Percentiles rank a stretch among this genome's conserved stretches.
phyloP scores from a whole-genome alignment of 83 land plant species.

The Isoetes engelmannii region DNA sequence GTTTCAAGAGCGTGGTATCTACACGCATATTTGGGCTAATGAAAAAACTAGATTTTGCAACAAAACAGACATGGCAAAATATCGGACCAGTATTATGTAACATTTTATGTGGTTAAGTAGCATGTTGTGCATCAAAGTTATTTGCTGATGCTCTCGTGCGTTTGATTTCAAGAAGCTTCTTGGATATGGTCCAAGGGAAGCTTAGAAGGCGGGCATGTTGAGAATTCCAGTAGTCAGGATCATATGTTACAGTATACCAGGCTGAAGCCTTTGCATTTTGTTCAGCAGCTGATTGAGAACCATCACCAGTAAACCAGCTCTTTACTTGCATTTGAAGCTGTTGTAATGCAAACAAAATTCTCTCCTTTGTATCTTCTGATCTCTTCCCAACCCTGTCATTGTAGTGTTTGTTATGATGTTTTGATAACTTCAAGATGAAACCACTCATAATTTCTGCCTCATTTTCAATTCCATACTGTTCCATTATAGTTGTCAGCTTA shows the following conservation, averaged over 20 bases:
- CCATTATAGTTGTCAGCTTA: constrained; percentile 66
- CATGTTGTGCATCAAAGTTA: too few relatives aligned
- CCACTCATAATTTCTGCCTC: constrained; percentile 86
- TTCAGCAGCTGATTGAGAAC: constrained; percentile 12
- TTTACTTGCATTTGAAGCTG: constrained; percentile 59
- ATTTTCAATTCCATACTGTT: constrained; percentile 66
- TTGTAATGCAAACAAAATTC: constrained; percentile 46
- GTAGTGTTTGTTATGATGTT: constrained; percentile 11
- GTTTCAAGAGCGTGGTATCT: too few relatives aligned
- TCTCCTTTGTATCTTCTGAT: constrained; percentile 46
- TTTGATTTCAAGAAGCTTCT: constrained; percentile 60
- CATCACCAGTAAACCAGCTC: constrained; percentile 42
- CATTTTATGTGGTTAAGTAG: too few relatives aligned
- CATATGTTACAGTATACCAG: constrained; percentile 90
- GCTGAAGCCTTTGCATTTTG: constrained; percentile 74
- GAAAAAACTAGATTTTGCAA: too few relatives aligned
- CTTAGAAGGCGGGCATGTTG: constrained; percentile 52
- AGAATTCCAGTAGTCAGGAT: constrained; percentile 38
- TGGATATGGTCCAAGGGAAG: constrained; percentile 80
- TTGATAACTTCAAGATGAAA: constrained; percentile 38
- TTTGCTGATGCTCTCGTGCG: background rate
- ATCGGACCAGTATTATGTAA: too few relatives aligned
- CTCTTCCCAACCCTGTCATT: constrained; percentile 13
- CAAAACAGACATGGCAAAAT: too few relatives aligned
- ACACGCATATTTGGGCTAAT: too few relatives aligned